Base-by-base conservation (phyloP, 352 stramenopile genomes). In the Pythium dissotocum region DNA sequence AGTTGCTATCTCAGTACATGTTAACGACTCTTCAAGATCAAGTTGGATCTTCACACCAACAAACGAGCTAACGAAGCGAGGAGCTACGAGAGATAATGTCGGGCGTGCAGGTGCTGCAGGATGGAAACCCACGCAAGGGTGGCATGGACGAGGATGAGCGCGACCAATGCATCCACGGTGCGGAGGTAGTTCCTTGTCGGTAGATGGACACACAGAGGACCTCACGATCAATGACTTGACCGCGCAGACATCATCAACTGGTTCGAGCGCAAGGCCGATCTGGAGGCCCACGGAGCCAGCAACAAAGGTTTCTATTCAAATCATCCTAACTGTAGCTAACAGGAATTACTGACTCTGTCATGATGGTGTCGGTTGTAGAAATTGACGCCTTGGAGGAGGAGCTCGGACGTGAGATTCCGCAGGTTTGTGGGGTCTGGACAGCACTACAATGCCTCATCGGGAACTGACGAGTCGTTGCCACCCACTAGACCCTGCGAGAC, bases 121-220 rank as follows among this genome's bases (percentile, higher is more conserved):
- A 83, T 48, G 82, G 87, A 18, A 92, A 94, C 71, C 83, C 80
- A 10, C 85, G 85, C 49, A 69, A 85, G 57, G 85, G 85, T n/a
- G 85, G 77, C 53, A 95, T 95, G 87, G 83, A 87, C 49, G 80
- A 81, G 51, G 84, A 91, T 35, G 85, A 95, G 69, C 72, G 77
- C 12, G 85, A 91, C 51, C 87, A 95, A 69, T 94, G 87, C 61
- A 92, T 94, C 52, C 83, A 86, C 40, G 87, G 86, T 91, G 53
- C 30, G 69, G 28, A 12, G 0, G 28, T 6, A 6, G 35, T 18
- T 46, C 10, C 13, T 9, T 18, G 24, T 24, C 21, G 21, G 21
- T 24, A 24, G 21, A 24, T 24, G 21, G 21, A 24, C 21, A 24
- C 21, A 24, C 21, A 24, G 21, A 24, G 21, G 21, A 24, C 18